Evolutionary conservation across 345 rosid species (phyloP), one percentile per base, ranked within the genome.

Genomic region (Arabidopsis suecica): DNA sequence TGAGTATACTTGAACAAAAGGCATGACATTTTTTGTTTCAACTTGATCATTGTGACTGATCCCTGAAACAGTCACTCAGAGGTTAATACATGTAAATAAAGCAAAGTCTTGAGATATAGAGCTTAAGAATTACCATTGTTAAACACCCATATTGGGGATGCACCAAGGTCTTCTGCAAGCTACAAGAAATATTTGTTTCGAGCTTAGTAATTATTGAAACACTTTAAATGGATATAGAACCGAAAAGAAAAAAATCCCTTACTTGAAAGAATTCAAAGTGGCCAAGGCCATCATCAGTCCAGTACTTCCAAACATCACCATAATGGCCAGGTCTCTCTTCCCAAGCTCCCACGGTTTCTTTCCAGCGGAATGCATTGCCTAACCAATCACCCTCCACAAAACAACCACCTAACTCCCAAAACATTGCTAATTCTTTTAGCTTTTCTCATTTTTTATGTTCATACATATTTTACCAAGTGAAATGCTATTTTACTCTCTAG

Each of bases 251-350:
- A 45, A 16, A 33, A 72, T 68, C 2, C 70, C 80, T 56, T 55
- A 88, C 98, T 73, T 86, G 97, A 73, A 89, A 86, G 74, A 93
- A 89, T 79, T 93, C 98, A 57, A 83, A 88, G 71, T 84, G 50
- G 67, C 97, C 98, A 51, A 91, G 87, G 12, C 96, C 98, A 74
- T 91, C 95, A 82, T 91, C 97, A 9, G 97, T 93, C 96, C 96
- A 93, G 41, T 93, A 93, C 63, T 49, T 85, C 97, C 98, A 93
- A 82, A 89, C 91, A 71, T 91, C 98, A 73, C 94, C 93, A 67
- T 79, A 93, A 78, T 91, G 98, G 34, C 97, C 96, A 28, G 97
- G 86, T 78, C 97, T 89, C 80, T 91, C 91, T 78, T 91, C 97
- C 98, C 97, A 93, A 9, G 95, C 90, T 76, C 98, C 97, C 38